Conservation (phyloP, 306 rosid species). For the Castanopsis chinensis region DNA sequence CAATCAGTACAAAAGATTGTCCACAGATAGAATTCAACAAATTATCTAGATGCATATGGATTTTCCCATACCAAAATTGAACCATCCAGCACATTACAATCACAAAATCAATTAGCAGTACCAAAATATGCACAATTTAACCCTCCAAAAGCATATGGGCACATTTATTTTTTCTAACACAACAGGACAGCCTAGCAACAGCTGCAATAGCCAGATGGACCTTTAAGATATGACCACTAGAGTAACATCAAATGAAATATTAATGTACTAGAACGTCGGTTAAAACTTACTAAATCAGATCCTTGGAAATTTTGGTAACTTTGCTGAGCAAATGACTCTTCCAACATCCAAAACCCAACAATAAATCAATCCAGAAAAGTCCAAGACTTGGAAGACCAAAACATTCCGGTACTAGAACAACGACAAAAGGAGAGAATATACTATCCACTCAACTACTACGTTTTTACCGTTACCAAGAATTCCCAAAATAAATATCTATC, state of each 20-base stretch:
- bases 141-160: neutral
- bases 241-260: neutral
- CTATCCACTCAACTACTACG: neutral
- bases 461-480: neutral
- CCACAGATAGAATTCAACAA: neutral
- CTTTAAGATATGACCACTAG: neutral
- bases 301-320: neutral
- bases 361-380: conserved; percentile 12
- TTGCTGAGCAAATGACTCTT: neutral
- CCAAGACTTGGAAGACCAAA: neutral
- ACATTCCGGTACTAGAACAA: neutral
- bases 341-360: neutral
- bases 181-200: neutral
- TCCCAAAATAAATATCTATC: neutral
- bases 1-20: neutral
- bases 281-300: neutral
- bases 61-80: neutral
- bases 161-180: neutral
- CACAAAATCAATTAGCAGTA: neutral
- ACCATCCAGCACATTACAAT: neutral
- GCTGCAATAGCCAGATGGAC: neutral
- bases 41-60: neutral
- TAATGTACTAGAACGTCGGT: neutral
- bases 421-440: neutral
- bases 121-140: neutral